Percentiles rank a stretch among this genome's conserved stretches.
Evolutionary conservation across 306 rosid species (phyloP).

Genomic region (Senna siamea): DNA sequence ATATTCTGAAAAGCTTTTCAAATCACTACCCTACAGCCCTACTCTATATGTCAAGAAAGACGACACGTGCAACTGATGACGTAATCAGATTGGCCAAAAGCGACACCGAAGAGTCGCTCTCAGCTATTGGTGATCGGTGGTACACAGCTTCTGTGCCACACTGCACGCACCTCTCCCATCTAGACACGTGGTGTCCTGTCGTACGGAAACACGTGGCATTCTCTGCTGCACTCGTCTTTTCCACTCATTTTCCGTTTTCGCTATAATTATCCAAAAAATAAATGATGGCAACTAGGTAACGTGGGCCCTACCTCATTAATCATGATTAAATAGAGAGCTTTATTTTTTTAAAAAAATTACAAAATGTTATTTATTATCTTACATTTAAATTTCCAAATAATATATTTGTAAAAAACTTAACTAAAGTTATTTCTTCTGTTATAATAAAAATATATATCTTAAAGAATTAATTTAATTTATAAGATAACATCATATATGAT

Average conservation of each 20-base stretch:
- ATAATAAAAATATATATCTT: too few species aligned
- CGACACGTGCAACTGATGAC: background rate
- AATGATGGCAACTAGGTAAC: slow-evolving; percentile 33
- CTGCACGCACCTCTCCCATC: slow-evolving; percentile 21
- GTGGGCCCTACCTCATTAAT: slow-evolving; percentile 34
- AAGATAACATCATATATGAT: too few species aligned
- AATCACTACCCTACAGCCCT: too few species aligned
- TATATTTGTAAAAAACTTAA: too few species aligned
- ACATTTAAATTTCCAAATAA: too few species aligned
- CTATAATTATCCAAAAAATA: background rate
- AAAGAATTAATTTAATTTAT: too few species aligned
- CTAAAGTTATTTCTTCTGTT: too few species aligned
- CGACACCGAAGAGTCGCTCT: slow-evolving; percentile 38
- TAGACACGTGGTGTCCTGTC: background rate
- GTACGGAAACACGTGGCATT: slow-evolving; percentile 23
- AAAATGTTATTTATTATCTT: too few species aligned
- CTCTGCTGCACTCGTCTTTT: slow-evolving; percentile 25
- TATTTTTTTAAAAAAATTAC: too few species aligned
- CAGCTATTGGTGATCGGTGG: slow-evolving; percentile 24
- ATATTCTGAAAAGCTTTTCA: too few species aligned
- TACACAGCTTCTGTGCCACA: background rate
- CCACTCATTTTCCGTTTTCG: background rate
- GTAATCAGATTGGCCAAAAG: slow-evolving; percentile 18
- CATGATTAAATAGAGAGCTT: too few species aligned
- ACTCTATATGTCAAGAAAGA: background rate